Evolutionary conservation across 768 basidiomycete species (phyloP), one percentile per base, ranked within the genome.

Genomic region (Pleurotus citrinopileatus): DNA sequence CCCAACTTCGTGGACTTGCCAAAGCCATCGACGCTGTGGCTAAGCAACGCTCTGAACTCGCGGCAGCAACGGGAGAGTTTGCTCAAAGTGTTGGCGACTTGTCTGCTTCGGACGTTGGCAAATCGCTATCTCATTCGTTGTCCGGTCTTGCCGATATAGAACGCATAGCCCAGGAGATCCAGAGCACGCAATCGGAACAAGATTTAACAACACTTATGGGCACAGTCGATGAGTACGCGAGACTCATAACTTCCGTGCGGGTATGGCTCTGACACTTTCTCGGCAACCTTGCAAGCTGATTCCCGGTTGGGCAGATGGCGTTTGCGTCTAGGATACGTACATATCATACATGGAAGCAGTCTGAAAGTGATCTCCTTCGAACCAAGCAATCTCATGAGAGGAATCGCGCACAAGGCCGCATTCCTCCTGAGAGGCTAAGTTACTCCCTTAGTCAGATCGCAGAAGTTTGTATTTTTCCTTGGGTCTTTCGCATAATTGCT

Each of bases 201-300:
- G 96, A 99, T 65, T 79, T 94, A 61, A 74, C 83, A 26, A 87
- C 89, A 0, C 66, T 98, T 25, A 76, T 94, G 79, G 84, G 83
- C 48, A 90, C 91, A 44, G 91, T 84, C 43, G 96, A 98, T 63
- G 94, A 97, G 68, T 98, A 98, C 65, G 83, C 93, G n/a, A 79
- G 96, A 48, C 76, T 98, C 50, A 90, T 96, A 57, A 84, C 81
- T 60, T 91, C 89, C 54, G 93, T 95, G 50, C 79, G 91, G 57
- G 91, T 73, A 46, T 23, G 3, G 13, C 6, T 36, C 4, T 40
- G 20, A 22, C 5, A 6, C 8, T 22, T 36, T 9, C 25, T 5
- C 10, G 2, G 42, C 40, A 20, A 26, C 27, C 19, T 25, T n/a
- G n/a, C 55, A 56, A 26, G 19, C 32, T 46, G 32, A 42, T 13